A percentile compares a stretch with the other conserved stretches of the same genome.
Evolutionary conservation across 1,284 basidiomycete genomes (phyloP).

Genomic region (Ceratobasidium sp.): DNA sequence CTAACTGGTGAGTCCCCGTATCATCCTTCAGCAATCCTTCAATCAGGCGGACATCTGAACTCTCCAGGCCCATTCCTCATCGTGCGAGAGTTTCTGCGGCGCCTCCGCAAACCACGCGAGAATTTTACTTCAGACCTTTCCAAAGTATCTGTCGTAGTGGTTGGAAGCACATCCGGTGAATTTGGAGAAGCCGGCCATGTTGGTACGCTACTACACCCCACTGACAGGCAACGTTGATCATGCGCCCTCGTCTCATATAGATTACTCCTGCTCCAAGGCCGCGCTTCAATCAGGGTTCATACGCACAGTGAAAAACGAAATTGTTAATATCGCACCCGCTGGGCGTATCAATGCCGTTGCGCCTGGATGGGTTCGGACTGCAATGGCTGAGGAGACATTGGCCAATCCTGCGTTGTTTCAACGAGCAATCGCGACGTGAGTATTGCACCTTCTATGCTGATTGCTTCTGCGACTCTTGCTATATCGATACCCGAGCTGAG

Average conservation of each 20-base stretch:
- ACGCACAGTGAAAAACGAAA: constrained; percentile 80
- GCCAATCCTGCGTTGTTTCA: constrained; percentile 64
- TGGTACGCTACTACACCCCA: constrained; percentile 65
- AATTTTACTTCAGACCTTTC: constrained; percentile 58
- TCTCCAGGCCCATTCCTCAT: constrained; percentile 67
- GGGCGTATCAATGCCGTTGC: constrained; percentile 79
- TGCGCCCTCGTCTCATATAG: neutral
- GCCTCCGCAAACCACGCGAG: constrained; percentile 61
- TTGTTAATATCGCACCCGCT: constrained; percentile 77
- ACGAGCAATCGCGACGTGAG: constrained; percentile 74
- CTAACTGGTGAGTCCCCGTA: constrained; percentile 64
- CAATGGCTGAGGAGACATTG: constrained; percentile 68
- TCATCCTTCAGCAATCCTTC: neutral
- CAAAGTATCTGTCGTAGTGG: constrained; percentile 71
- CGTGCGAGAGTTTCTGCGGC: constrained; percentile 69
- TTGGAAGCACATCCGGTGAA: constrained; percentile 80
- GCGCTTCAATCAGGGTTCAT: constrained; percentile 82
- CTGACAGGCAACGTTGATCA: too few species aligned
- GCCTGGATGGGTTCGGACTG: constrained; percentile 78
- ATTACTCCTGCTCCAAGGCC: constrained; percentile 51
- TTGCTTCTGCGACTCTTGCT: neutral
- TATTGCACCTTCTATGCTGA: constrained; percentile 42
- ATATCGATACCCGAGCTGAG: neutral
- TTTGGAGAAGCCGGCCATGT: constrained; percentile 77
- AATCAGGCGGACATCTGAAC: constrained; percentile 8